Evolutionary conservation across 441 rosid genomes (phyloP), one percentile per base, ranked within the genome.

Genomic region (Populus hybrid): DNA sequence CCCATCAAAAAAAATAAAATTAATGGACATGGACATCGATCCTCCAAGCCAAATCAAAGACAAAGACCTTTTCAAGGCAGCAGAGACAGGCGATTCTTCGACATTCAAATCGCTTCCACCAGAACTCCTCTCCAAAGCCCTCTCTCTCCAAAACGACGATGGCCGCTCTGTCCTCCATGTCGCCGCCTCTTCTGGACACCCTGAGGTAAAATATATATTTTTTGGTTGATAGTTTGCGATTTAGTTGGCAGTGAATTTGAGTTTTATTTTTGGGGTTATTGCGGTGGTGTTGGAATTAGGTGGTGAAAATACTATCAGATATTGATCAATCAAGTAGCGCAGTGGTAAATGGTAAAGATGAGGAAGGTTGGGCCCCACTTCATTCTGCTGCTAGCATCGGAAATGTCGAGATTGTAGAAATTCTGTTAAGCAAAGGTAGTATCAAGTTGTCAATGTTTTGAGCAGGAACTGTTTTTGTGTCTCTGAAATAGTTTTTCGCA

Each of bases 291-390:
- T 81, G 80, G 64, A 36, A 66, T 80, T 82, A 95, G 98, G 87
- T 89, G 65, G 90, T 90, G 33, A 87, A 87, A 82, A 35, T 89
- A 79, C 78, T 93, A 14, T 80, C 86, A 18, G 87, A 76, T 73
- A 84, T 71, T 67, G 97, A 91, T 78, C 88, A 80, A 21, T 83
- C 88, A 7, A 74, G 71, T 28, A 82, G 70, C 68, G 84, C 89
- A n/a, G 45, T 40, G 45, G 82, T 91, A 38, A 90, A 91, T 78
- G 72, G 87, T 42, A 84, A 75, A 64, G 98, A 95, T 83, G 99
- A 95, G 74, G 98, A 95, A 90, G 98, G 99, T 0, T 95, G 98
- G 99, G 92, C 91, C 4, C 93, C 97, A 18, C 65, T 95, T 75
- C 99, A 93, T 83, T 95, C 99, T 0, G 95, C 92, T 9, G 80